Percentiles rank a stretch among this genome's conserved stretches.
These are phyloP conservation scores for Microstroma glucosiphilum DNA, from an alignment of 1,284 basidiomycete genomes.

Conservation along the genomic window DNA sequence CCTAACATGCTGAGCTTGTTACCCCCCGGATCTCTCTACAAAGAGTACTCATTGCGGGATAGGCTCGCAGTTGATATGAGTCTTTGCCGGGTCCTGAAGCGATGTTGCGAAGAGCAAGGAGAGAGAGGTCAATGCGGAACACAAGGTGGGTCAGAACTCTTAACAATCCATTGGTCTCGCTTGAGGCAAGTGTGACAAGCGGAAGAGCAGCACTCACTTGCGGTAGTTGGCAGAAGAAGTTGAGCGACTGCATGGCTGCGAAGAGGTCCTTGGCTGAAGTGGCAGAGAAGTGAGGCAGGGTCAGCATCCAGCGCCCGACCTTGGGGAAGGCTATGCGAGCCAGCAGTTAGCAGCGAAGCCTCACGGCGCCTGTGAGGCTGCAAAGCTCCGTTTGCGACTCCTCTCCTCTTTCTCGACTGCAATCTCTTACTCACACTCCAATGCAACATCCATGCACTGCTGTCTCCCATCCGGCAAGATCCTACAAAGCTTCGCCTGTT, in stretches of 20 bases:
- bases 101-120: neutral
- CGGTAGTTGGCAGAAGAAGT: slow-evolving; percentile 17
- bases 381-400: neutral
- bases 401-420: neutral
- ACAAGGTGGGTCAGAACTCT: neutral
- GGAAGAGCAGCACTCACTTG: neutral
- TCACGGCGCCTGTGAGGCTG: too few species aligned
- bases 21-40: too few species aligned
- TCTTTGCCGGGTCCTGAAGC: slow-evolving; percentile 16
- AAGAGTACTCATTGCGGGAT: slow-evolving; percentile 10
- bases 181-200: neutral
- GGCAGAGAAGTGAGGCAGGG: neutral
- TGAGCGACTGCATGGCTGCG: slow-evolving; percentile 11
- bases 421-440: slow-evolving; percentile 13
- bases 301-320: neutral
- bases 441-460: slow-evolving; percentile 12
- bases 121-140: neutral
- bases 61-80: slow-evolving; percentile 15
- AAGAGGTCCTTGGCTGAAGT: slow-evolving; percentile 6
- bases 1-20: too few species aligned
- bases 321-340: neutral
- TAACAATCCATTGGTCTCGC: neutral
- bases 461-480: neutral
- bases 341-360: too few species aligned
- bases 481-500: neutral